These are phyloP conservation scores for Blastobotrys buckinghamii DNA, from an alignment of 1,139 yeast genomes.

Conservation along the genomic window DNA sequence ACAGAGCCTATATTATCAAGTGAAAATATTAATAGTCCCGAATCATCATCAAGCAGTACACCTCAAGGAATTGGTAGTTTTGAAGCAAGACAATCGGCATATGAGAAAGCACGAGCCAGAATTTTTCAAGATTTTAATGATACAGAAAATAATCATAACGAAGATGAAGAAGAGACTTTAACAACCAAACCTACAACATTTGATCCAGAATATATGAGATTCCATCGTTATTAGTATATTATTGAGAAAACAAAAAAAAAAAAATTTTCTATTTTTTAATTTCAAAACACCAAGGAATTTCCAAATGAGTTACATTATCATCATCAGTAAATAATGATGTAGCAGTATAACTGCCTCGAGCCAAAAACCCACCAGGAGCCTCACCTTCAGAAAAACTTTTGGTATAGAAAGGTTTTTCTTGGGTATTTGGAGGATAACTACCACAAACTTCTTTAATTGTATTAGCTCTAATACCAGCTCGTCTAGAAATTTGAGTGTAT, in stretches of 20 bases:
- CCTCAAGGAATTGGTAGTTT: slow-evolving; percentile 16
- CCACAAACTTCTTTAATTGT: slow-evolving; percentile 86
- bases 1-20: not conserved
- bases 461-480: slow-evolving; percentile 83
- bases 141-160: not conserved
- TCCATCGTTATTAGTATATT: too few species aligned
- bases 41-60: not conserved
- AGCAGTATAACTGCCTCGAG: slow-evolving; percentile 82
- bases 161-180: slow-evolving; percentile 22
- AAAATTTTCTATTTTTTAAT: slow-evolving; percentile 36
- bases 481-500: slow-evolving; percentile 78
- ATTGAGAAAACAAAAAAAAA: too few species aligned
- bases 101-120: slow-evolving; percentile 42
- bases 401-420: slow-evolving; percentile 73
- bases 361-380: slow-evolving; percentile 87
- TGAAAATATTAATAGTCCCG: not conserved
- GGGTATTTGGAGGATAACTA: slow-evolving; percentile 85
- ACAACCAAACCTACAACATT: not conserved
- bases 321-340: slow-evolving; percentile 82
- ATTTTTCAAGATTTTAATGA: slow-evolving; percentile 36
- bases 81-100: slow-evolving; percentile 38
- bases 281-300: slow-evolving; percentile 81
- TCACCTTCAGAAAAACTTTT: slow-evolving; percentile 71
- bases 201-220: slow-evolving; percentile 16
- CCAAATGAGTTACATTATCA: slow-evolving; percentile 68